Evolutionary conservation across 352 stramenopile species (phyloP).

Genomic region (Pythium dissotocum): DNA sequence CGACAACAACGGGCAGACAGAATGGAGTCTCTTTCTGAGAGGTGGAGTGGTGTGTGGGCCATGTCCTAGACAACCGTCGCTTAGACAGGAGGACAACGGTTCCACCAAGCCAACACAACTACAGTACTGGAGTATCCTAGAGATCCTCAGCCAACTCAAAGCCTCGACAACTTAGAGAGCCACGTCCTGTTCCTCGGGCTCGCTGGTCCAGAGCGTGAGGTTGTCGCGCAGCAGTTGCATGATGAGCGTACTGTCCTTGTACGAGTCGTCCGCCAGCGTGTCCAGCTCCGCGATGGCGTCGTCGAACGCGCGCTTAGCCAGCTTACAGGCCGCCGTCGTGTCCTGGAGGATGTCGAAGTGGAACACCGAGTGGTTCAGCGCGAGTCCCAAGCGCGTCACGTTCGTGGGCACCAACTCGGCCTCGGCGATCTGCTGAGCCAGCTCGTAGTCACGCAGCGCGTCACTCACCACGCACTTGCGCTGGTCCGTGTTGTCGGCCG

Average conservation of each 20-base stretch:
- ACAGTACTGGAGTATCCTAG: no score
- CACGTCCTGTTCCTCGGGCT: neutral
- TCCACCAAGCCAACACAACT: neutral
- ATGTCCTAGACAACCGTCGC: neutral
- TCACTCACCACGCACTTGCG: conserved; percentile 4
- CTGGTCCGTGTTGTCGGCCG: neutral
- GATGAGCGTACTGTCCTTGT: conserved; percentile 99
- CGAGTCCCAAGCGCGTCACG: conserved; percentile 32
- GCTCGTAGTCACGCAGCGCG: conserved; percentile 26
- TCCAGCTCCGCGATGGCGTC: conserved; percentile 99
- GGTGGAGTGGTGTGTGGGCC: neutral
- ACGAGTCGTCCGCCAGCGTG: conserved; percentile 98
- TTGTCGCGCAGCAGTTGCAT: conserved; percentile 99
- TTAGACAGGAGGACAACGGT: neutral
- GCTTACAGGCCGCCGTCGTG: conserved; percentile 92
- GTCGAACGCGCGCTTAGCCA: conserved; percentile 98
- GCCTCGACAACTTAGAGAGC: neutral
- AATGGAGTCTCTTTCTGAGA: no score
- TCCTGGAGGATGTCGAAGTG: conserved; percentile 99
- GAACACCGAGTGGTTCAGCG: conserved; percentile 90
- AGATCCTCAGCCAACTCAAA: neutral
- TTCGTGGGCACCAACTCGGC: conserved; percentile 28
- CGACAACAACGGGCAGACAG: no score
- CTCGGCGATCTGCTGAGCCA: conserved; percentile 19
- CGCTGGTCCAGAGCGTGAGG: conserved; percentile 96